phyloP scores from a whole-genome alignment of 202 grass and related monocot genomes.

The Setaria viridis region DNA sequence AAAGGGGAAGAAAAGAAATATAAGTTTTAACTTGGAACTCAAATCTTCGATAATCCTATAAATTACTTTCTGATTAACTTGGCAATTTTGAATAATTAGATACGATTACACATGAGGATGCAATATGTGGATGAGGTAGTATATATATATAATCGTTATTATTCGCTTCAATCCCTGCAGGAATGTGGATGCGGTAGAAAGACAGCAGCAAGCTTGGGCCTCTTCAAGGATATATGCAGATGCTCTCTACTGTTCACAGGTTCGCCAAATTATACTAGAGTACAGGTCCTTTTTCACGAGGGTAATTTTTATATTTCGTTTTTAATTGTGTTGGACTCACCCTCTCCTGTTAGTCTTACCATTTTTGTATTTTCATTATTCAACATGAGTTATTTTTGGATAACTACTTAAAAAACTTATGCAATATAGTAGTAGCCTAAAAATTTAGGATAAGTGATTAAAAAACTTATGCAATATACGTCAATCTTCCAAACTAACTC shows the following conservation, averaged over 20 bases:
- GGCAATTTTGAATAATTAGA: background rate
- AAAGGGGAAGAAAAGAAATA: background rate
- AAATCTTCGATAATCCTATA: background rate
- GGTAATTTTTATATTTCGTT: no score
- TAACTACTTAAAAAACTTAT: no score
- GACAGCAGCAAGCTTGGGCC: no score
- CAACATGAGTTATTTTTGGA: no score
- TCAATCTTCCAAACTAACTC: background rate
- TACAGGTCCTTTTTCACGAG: no score
- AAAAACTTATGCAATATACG: no score
- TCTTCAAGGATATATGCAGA: background rate
- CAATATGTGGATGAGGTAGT: no score
- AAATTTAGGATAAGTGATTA: background rate
- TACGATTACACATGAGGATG: background rate
- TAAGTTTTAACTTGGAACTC: background rate
- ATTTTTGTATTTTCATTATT: no score
- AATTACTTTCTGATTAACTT: background rate
- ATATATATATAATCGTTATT: no score
- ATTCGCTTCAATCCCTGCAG: background rate
- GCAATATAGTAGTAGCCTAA: no score
- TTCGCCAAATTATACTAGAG: background rate
- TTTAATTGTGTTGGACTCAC: no score
- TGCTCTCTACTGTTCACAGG: background rate
- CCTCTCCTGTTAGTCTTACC: no score
- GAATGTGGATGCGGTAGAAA: background rate